Conservation (phyloP, 176 grass and related monocot species). For the Puccinellia tenuiflora region DNA sequence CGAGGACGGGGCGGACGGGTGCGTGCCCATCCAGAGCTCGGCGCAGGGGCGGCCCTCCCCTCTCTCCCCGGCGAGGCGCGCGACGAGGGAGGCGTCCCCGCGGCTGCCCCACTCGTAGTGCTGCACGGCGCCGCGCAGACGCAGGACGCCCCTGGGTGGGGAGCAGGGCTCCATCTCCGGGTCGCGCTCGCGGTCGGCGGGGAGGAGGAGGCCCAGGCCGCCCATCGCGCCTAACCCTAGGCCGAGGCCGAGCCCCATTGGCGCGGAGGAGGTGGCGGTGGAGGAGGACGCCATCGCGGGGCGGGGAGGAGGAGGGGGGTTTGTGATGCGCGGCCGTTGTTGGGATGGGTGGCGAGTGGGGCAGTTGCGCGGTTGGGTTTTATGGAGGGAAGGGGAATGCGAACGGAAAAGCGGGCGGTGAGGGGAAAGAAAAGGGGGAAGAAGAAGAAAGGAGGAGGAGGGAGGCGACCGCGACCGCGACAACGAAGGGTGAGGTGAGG, state of each 20-base stretch:
- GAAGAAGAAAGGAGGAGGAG: not conserved
- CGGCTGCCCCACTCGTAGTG: constrained; percentile 83
- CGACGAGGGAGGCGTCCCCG: constrained; percentile 56
- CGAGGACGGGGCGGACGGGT: constrained; percentile 69
- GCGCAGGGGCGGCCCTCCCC: constrained; percentile 38
- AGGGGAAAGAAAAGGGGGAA: not conserved
- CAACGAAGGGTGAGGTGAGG: not conserved
- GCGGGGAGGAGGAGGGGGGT: not conserved
- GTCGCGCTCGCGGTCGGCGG: not conserved
- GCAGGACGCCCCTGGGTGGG: not conserved
- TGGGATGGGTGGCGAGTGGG: not conserved
- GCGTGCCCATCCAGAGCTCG: constrained; percentile 95
- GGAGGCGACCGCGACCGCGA: not conserved
- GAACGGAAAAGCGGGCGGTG: not conserved
- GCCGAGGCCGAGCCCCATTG: not conserved
- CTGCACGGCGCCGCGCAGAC: constrained; percentile 62
- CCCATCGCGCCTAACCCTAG: not conserved
- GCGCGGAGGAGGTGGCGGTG: constrained; percentile 16
- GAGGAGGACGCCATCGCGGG: constrained; percentile 35
- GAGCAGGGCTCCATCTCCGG: not conserved
- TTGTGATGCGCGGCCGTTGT: not conserved
- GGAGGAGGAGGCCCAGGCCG: constrained; percentile 7
- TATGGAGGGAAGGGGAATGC: not conserved
- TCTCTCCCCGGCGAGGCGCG: constrained; percentile 31
- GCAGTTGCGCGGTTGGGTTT: constrained; percentile 18